A percentile compares a stretch with the other conserved stretches of the same genome.
phyloP scores from a whole-genome alignment of 257 asterid genomes.

The Lavandula angustifolia region DNA sequence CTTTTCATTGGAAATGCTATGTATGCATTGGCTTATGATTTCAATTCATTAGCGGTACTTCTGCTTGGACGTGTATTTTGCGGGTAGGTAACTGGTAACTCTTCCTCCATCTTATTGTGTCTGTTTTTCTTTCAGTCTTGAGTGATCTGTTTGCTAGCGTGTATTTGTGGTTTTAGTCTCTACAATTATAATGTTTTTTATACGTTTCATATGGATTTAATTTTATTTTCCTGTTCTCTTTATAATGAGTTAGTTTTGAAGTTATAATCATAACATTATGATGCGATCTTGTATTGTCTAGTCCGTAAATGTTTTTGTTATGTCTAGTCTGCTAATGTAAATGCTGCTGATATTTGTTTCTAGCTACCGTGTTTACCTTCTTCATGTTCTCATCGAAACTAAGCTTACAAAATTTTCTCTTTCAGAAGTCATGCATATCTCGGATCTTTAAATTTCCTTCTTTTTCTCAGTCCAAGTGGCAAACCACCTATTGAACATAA shows the following conservation, averaged over 20 bases:
- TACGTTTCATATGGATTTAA: not conserved
- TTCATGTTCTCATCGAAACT: conserved; percentile 10
- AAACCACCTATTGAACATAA: not conserved
- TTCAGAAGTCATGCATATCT: not conserved
- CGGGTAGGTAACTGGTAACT: conserved; percentile 57
- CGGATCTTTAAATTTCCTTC: conserved; percentile 1
- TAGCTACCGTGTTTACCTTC: not conserved
- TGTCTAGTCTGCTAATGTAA: conserved; percentile 4
- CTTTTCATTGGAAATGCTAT: conserved; percentile 69
- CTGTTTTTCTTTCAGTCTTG: conserved; percentile 8
- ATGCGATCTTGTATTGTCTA: not conserved
- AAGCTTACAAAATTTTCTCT: not conserved
- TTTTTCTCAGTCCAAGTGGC: not conserved
- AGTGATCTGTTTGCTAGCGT: conserved; percentile 20
- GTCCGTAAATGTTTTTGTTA: conserved; percentile 6
- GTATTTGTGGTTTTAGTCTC: not conserved
- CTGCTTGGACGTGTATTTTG: conserved; percentile 84
- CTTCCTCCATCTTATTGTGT: conserved; percentile 23
- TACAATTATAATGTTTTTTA: conserved; percentile 4
- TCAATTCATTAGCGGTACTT: conserved; percentile 65
- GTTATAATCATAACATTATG: not conserved
- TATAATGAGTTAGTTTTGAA: not conserved
- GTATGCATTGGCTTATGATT: conserved; percentile 93
- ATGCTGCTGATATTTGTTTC: not conserved
- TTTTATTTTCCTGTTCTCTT: not conserved